Evolutionary conservation across 1,139 yeast species (phyloP).

Genomic region (Nakaseomyces bracarensis): DNA sequence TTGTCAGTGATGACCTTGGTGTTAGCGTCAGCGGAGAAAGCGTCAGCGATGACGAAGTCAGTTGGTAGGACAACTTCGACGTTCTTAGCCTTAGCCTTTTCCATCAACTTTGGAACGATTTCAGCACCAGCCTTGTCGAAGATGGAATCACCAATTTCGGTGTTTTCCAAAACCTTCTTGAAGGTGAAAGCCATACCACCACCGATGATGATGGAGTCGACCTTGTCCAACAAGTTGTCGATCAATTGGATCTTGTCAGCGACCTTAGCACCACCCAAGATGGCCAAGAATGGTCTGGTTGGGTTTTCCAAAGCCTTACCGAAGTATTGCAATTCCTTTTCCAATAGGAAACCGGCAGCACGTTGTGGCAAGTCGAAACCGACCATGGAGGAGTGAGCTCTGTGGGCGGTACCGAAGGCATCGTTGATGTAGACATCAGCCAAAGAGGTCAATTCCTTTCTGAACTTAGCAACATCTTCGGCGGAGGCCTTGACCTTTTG

Average conservation of each 20-base stretch:
- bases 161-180: slow-evolving; percentile 80
- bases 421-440: slow-evolving; percentile 96
- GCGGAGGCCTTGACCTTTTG: slow-evolving; percentile 82
- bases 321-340: slow-evolving; percentile 91
- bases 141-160: slow-evolving; percentile 81
- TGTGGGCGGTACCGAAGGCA: slow-evolving; percentile 98
- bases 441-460: slow-evolving; percentile 74
- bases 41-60: slow-evolving; percentile 90
- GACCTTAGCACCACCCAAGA: slow-evolving; percentile 97
- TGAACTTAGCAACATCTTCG: slow-evolving; percentile 74
- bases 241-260: slow-evolving; percentile 95
- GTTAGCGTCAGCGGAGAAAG: slow-evolving; percentile 82
- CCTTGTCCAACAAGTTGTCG: slow-evolving; percentile 93
- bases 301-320: slow-evolving; percentile 98
- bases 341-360: slow-evolving; percentile 96
- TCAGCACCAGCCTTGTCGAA: slow-evolving; percentile 89
- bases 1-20: slow-evolving; percentile 72
- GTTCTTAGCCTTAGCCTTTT: slow-evolving; percentile 88
- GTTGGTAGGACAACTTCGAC: slow-evolving; percentile 88
- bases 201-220: slow-evolving; percentile 83
- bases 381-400: slow-evolving; percentile 98
- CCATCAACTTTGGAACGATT: slow-evolving; percentile 80
- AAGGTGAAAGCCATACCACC: slow-evolving; percentile 99
- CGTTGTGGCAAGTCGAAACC: slow-evolving; percentile 88
- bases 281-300: slow-evolving; percentile 92